These are phyloP conservation scores for Gossypium gossypioides DNA, from an alignment of 441 rosid genomes.

Conservation along the genomic window DNA sequence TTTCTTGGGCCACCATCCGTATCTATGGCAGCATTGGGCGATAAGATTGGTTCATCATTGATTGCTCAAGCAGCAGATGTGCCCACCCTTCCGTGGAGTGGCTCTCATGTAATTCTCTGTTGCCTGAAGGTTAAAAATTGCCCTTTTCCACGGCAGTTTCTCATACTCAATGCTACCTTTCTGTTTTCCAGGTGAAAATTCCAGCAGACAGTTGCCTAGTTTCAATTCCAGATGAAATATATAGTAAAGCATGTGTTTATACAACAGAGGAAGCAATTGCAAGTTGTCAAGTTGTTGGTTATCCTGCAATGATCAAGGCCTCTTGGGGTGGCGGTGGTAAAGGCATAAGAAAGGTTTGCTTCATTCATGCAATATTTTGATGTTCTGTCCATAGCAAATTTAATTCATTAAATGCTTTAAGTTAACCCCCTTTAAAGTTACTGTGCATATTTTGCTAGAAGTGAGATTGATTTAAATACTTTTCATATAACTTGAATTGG, in stretches of 20 bases:
- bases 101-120: conserved; percentile 65
- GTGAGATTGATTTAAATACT: conserved; percentile 1
- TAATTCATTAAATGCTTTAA: conserved; percentile 2
- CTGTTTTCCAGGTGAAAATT: conserved; percentile 66
- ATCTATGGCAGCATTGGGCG: conserved; percentile 97
- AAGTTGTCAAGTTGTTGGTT: conserved; percentile 96
- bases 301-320: conserved; percentile 99
- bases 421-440: neutral
- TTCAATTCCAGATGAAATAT: conserved; percentile 79
- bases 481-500: neutral
- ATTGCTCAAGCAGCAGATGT: conserved; percentile 99
- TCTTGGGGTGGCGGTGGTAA: conserved; percentile 99
- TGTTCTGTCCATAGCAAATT: conserved; percentile 6
- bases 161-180: conserved; percentile 16
- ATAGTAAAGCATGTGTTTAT: conserved; percentile 88
- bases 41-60: conserved; percentile 97
- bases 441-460: neutral
- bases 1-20: conserved; percentile 93
- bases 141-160: conserved; percentile 9
- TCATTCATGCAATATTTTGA: conserved; percentile 7
- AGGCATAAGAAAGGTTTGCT: conserved; percentile 94
- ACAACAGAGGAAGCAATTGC: conserved; percentile 98
- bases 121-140: conserved; percentile 7
- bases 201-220: conserved; percentile 66
- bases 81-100: conserved; percentile 99